Percentiles rank a stretch among this genome's conserved stretches.
phyloP scores from a whole-genome alignment of 495 filamentous ascomycete genomes.

The Glutinoglossum americanum region DNA sequence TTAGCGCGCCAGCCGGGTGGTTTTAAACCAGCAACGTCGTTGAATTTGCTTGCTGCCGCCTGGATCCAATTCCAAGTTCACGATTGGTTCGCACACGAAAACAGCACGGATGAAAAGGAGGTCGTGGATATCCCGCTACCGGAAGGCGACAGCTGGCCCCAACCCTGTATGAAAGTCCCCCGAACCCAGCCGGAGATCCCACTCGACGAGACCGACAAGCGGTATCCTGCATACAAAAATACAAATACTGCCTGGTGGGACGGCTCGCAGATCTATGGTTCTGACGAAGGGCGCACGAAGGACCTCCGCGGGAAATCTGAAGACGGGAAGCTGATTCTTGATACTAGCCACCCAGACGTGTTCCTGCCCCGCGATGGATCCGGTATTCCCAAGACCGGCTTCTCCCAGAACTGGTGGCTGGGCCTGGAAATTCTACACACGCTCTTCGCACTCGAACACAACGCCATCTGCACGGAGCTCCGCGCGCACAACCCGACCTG shows the following conservation, averaged over 20 bases:
- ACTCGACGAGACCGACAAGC: slow-evolving; percentile 15
- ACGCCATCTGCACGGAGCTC: slow-evolving; percentile 19
- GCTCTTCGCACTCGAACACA: slow-evolving; percentile 24
- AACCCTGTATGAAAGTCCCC: slow-evolving; percentile 14
- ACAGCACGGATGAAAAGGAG: slow-evolving; percentile 5
- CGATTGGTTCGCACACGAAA: slow-evolving; percentile 20
- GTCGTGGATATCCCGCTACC: slow-evolving; percentile 15
- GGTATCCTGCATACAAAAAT: slow-evolving; percentile 21
- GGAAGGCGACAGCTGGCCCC: slow-evolving; percentile 13
- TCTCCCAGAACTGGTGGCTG: slow-evolving; percentile 25
- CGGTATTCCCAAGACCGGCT: slow-evolving; percentile 20
- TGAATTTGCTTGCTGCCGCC: slow-evolving; percentile 24
- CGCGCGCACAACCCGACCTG: slow-evolving; percentile 14
- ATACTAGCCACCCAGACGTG: slow-evolving; percentile 7
- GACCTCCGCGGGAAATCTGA: slow-evolving; percentile 12
- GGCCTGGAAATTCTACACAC: slow-evolving; percentile 23
- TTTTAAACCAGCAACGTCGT: slow-evolving; percentile 21
- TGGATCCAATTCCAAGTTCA: slow-evolving; percentile 28
- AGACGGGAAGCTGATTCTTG: slow-evolving; percentile 19
- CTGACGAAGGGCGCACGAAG: slow-evolving; percentile 15
- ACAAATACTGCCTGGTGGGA: slow-evolving; percentile 25
- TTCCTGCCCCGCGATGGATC: slow-evolving; percentile 18
- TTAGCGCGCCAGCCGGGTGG: slow-evolving; percentile 12
- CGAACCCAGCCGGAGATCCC: slow-evolving; percentile 13
- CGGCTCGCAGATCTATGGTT: slow-evolving; percentile 24